Conservation (phyloP, 177 flowering plant genomes). For the Vitis hybrid region DNA sequence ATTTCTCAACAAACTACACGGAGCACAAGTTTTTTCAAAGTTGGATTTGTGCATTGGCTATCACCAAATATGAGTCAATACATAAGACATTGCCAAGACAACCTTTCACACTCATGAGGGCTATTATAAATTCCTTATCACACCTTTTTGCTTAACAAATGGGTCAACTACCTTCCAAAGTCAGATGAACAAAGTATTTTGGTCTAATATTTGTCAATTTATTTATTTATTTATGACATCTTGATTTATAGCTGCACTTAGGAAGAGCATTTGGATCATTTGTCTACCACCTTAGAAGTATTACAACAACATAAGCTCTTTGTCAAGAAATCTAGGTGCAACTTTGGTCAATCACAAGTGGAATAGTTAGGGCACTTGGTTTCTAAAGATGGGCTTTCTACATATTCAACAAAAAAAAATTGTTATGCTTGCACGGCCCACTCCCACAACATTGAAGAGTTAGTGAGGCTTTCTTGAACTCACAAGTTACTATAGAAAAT, state of each 20-base stretch:
- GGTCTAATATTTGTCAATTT: not conserved
- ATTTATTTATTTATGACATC: conserved; percentile 9
- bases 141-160: not conserved
- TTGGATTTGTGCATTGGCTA: not conserved
- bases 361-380: conserved; percentile 7
- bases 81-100: not conserved
- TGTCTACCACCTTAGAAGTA: not conserved
- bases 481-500: conserved; percentile 5
- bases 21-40: too few species aligned
- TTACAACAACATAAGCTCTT: not conserved
- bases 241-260: not conserved
- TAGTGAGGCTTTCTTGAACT: not conserved
- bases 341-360: not conserved
- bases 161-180: conserved; percentile 6
- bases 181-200: not conserved
- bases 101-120: not conserved
- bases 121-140: too few species aligned
- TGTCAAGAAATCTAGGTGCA: not conserved
- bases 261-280: not conserved
- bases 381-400: not conserved
- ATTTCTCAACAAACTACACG: not conserved
- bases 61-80: conserved; percentile 3
- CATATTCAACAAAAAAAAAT: conserved; percentile 10
- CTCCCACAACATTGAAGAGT: not conserved
- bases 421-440: not conserved